Evolutionary conservation across 805 yeast species (phyloP), one percentile per base, ranked within the genome.

Genomic region (Pichia manshurica): DNA sequence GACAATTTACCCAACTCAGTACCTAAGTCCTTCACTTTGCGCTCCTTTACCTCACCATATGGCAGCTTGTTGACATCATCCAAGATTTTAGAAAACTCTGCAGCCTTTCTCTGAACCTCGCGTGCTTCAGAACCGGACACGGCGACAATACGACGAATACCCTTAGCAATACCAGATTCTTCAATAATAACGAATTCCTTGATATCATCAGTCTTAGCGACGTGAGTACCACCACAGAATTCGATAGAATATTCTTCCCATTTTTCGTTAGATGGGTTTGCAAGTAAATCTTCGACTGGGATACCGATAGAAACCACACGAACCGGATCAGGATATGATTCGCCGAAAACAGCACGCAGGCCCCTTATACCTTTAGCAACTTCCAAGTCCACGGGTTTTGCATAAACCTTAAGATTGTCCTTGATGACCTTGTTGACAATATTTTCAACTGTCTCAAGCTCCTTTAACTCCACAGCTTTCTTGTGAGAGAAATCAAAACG

Each of bases 151-250:
- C 99, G 87, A 72, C 99, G 82, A 53, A 89, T 88, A 70, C 99
- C 99, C 73, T 93, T 93, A 52, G 99, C 98, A 67, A 93, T 93
- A 69, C 99, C 98, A 54, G 87, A 79, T 70, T 93, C 99, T 73
- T 93, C 99, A 53, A 84, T 73, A 46, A 93, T 78, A 32, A 93
- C 87, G 55, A 93, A 78, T 56, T 87, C 91, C 66, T 89, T 89
- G 65, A 93, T 93, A 51, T 91, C 98, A 52, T 91, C 85, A 17
- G 98, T 91, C 68, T 85, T 84, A 43, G 79, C 75, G 56, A 93
- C 96, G 62, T 93, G 99, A 12, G 99, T 93, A 70, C 99, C 99
- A 71, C 99, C 99, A 71, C 99, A 93, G 76, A 93, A 93, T 72
- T 93, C 99, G 56, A 93, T 76, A 1, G 96, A 87, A 61, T 77